These are phyloP conservation scores for Lentinula boryana DNA, from an alignment of 768 basidiomycete genomes.

Conservation along the genomic window DNA sequence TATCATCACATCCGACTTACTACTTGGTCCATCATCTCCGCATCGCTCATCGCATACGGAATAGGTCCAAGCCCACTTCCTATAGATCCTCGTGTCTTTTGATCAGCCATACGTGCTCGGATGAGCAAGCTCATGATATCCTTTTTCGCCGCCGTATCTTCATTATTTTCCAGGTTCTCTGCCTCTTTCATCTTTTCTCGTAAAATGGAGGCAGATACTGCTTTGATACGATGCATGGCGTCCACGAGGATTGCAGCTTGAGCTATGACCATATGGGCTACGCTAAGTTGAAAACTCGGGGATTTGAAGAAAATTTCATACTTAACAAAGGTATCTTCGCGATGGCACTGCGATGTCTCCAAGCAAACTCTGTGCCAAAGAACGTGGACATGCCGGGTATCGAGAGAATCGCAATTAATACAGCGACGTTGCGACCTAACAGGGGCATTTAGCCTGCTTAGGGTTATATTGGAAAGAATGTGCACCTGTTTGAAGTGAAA, in stretches of 20 bases:
- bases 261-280: not conserved
- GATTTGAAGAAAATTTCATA: not conserved
- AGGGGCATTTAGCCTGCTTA: not conserved
- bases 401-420: constrained; percentile 26
- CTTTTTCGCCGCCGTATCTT: constrained; percentile 23
- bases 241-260: constrained; percentile 22
- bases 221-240: constrained; percentile 35
- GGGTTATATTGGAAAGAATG: not conserved
- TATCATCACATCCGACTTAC: constrained; percentile 16
- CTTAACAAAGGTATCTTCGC: not conserved
- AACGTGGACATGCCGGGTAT: constrained; percentile 31
- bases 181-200: constrained; percentile 33
- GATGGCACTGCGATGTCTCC: constrained; percentile 22
- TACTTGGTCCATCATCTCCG: constrained; percentile 48
- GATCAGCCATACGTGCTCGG: constrained; percentile 26
- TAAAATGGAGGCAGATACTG: constrained; percentile 33
- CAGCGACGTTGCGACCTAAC: constrained; percentile 23
- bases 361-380: constrained; percentile 29
- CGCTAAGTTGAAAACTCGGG: not conserved
- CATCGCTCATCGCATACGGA: constrained; percentile 37
- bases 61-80: not conserved
- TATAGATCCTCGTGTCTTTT: not conserved
- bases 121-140: constrained; percentile 52
- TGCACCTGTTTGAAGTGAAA: constrained; percentile 31
- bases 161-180: not conserved